Base-by-base conservation (phyloP, 2,329 filamentous ascomycete genomes). In the Pyricularia sp. region DNA sequence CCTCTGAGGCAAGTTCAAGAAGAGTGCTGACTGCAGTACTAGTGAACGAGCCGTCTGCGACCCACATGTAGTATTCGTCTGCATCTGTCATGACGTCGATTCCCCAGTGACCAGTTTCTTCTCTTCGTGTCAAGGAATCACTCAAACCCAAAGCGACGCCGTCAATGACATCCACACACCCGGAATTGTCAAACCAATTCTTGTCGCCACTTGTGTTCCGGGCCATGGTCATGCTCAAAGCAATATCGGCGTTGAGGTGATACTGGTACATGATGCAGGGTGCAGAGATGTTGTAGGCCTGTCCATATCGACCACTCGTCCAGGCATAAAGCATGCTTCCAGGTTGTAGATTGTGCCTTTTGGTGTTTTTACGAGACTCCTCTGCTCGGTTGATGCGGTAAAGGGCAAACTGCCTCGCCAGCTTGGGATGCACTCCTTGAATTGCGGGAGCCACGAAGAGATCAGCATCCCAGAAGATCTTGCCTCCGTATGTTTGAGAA, bases 231-330 rank as follows among this genome's bases (percentile, higher is more conserved):
- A 76, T 66, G 20, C 73, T 71, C 26, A 90, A 78, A 0, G 85
- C 88, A 72, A 91, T 90, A 70, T 91, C 89, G 4, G 88, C 88
- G 72, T 91, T 91, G 64, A 91, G 73, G 73, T 91, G 89, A 72
- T 91, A 92, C 74, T 92, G 83, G 73, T 91, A 91, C 75, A 91
- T 88, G 74, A 87, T 89, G 76, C 89, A 91, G 5, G 85, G 82
- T 0, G 84, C 85, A 3, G 84, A 85, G 2, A 80, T 83, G 0
- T 89, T 83, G 0, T 89, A 90, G 72, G 89, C 91, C 73, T 91
- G 91, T 3, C 89, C 89, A 72, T 82, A 88, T 1, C 89, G 81
- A 9, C 85, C 88, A 72, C 85, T 88, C 0, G 88, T 91, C 89
- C 89, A 92, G 1, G 89, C 84, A 73, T 85, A 92, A 1, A 88